Base-by-base conservation (phyloP, 306 rosid species). In the Acmispon strigosus region DNA sequence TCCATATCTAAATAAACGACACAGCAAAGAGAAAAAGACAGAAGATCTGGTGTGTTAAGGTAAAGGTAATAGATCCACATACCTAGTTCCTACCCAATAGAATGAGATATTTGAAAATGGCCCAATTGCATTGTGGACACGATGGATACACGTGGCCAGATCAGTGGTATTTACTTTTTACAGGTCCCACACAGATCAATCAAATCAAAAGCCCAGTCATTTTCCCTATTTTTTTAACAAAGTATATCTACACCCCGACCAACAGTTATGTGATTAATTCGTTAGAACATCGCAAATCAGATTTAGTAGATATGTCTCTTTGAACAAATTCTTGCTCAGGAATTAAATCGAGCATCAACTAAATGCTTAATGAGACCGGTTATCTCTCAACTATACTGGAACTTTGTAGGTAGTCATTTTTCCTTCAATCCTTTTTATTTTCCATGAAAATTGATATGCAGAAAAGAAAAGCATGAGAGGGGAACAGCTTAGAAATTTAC, bases 91-190 rank as follows among this genome's bases (percentile, higher is more conserved):
- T 59, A 73, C 50, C 76, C 74, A 82, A 69, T 62, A 52, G 83
- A 73, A 77, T 69, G 66, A 61, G 45, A 50, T 12, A 47, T 61
- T 64, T 22, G 22, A 27, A 27, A 77, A 76, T 67, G 56, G 55
- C 71, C 74, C 57, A 78, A 10, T 68, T 69, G 80, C 42, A 70
- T 36, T 39, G 43, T 70, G 59, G 78, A 56, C 78, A 74, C 80
- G 61, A 69, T 49, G 16, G 63, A 78, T 66, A 64, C 78, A 74
- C 67, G 81, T 70, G 70, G 74, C 47, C 3, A 41, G 8, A 69
- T 42, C 18, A 15, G 24, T 72, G 53, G 48, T 42, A 22, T 22
- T 14, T 52, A 34, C 55, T 56, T 37, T 61, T 62, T 27, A 4
- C 9, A 14, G 43, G 71, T 15, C 79, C 76, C 76, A 72, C 62